These are phyloP conservation scores for Termitomyces sp. DNA, from an alignment of 768 basidiomycete species.

Conservation along the genomic window DNA sequence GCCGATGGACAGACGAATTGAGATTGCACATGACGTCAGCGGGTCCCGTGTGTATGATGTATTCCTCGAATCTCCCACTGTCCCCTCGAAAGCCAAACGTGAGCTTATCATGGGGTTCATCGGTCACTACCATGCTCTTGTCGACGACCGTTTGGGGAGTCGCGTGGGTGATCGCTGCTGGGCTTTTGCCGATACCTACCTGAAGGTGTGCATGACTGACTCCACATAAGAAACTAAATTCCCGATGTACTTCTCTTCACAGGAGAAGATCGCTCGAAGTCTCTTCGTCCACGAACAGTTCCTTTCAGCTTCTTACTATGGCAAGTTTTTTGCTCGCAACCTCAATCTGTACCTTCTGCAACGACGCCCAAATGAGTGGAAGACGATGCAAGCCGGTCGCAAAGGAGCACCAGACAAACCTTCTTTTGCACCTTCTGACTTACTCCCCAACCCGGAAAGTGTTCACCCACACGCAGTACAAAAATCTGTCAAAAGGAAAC, in stretches of 20 bases:
- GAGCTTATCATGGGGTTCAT: slow-evolving; percentile 70
- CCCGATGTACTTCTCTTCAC: not conserved
- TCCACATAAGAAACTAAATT: not conserved
- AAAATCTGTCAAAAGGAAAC: slow-evolving; percentile 32
- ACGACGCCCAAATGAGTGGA: slow-evolving; percentile 83
- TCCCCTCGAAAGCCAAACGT: slow-evolving; percentile 60
- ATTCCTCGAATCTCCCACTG: slow-evolving; percentile 62
- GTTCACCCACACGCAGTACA: not conserved
- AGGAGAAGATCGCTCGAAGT: slow-evolving; percentile 92
- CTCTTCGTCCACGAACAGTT: slow-evolving; percentile 65
- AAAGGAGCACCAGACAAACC: slow-evolving; percentile 18
- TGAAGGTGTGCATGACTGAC: slow-evolving; percentile 54
- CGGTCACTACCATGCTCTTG: slow-evolving; percentile 73
- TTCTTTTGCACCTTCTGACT: not conserved
- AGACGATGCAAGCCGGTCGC: slow-evolving; percentile 54
- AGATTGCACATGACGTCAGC: slow-evolving; percentile 45
- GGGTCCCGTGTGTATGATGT: slow-evolving; percentile 80
- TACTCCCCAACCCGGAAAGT: not conserved
- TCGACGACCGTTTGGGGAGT: slow-evolving; percentile 88
- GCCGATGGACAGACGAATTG: slow-evolving; percentile 51
- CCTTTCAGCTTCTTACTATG: slow-evolving; percentile 76
- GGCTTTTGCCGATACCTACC: slow-evolving; percentile 86
- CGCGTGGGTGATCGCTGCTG: slow-evolving; percentile 89
- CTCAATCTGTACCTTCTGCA: slow-evolving; percentile 75
- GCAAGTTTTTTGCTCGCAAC: slow-evolving; percentile 80